A percentile compares a stretch with the other conserved stretches of the same genome.
Conservation (phyloP, 306 rosid species). For the Canavalia ensiformis region DNA sequence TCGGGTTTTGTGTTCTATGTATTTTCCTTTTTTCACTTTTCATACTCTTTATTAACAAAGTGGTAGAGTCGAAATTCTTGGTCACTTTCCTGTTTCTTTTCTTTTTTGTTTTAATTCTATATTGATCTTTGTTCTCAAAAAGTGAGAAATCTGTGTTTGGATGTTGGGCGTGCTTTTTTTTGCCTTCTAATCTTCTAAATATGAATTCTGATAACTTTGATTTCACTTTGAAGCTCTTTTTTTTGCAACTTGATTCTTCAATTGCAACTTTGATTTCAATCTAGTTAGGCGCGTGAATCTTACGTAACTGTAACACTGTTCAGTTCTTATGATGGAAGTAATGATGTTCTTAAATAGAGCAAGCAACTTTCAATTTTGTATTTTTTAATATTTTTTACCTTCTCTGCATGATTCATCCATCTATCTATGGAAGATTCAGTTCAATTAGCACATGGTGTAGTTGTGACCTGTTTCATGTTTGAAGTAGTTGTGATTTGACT, state of each 20-base stretch:
- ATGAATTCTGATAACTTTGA: not conserved
- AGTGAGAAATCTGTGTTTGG: conserved; percentile 17
- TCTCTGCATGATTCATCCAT: conserved; percentile 9
- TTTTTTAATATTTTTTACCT: not conserved
- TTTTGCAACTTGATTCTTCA: not conserved
- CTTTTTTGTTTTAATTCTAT: not conserved
- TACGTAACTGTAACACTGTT: not conserved
- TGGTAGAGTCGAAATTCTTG: conserved; percentile 6
- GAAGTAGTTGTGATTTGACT: not conserved
- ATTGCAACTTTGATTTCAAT: not conserved
- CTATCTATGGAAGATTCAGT: not conserved
- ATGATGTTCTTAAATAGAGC: not conserved
- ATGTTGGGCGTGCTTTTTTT: conserved; percentile 14
- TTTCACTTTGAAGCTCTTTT: not conserved
- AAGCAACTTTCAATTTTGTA: not conserved
- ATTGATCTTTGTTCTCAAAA: conserved; percentile 16
- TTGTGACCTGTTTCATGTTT: not conserved
- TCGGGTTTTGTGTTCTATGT: conserved; percentile 35
- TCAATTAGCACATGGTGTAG: not conserved
- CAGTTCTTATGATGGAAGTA: not conserved
- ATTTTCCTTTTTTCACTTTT: not conserved
- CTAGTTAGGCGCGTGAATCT: not conserved
- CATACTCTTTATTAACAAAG: conserved; percentile 7
- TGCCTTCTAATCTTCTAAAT: not conserved
- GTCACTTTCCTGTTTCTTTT: conserved; percentile 5